phyloP scores from a whole-genome alignment of 2,329 filamentous ascomycete species.

The Sporothrix sp. region DNA sequence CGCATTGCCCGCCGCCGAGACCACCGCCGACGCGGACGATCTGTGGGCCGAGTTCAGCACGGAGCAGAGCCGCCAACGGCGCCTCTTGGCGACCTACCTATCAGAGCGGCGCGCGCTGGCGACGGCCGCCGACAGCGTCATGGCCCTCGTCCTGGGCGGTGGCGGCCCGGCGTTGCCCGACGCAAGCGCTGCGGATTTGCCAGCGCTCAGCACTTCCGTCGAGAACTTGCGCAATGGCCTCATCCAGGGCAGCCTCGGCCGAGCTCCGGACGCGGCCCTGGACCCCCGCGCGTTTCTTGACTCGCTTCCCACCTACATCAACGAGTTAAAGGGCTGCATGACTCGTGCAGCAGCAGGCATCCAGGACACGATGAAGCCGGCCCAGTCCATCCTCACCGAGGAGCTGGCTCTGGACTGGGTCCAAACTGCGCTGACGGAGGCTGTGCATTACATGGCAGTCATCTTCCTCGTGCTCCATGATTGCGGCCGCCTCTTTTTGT shows the following conservation, averaged over 20 bases:
- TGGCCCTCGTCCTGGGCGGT: conserved; percentile 40
- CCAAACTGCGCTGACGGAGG: conserved; percentile 55
- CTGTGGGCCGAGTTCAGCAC: conserved; percentile 52
- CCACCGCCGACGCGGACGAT: conserved; percentile 43
- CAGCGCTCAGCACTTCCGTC: neutral
- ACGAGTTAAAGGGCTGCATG: conserved; percentile 39
- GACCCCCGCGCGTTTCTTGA: conserved; percentile 31
- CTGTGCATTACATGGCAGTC: conserved; percentile 63
- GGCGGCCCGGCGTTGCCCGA: conserved; percentile 18
- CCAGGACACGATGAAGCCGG: conserved; percentile 40
- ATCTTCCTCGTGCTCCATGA: conserved; percentile 61
- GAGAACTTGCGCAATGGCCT: conserved; percentile 12
- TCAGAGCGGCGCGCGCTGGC: conserved; percentile 60
- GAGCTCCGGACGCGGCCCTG: neutral
- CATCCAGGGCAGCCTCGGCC: conserved; percentile 4
- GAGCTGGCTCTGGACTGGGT: conserved; percentile 51
- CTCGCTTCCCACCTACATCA: conserved; percentile 39
- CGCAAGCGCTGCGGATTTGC: neutral
- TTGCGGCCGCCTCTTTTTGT: conserved; percentile 43
- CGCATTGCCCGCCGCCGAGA: conserved; percentile 3
- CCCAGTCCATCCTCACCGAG: conserved; percentile 36
- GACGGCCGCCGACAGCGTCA: conserved; percentile 50
- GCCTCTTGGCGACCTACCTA: conserved; percentile 63
- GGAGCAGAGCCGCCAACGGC: conserved; percentile 49
- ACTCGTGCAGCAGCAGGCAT: conserved; percentile 39